phyloP scores from a whole-genome alignment of 805 yeast species.

The Zygoascus tannicola region DNA sequence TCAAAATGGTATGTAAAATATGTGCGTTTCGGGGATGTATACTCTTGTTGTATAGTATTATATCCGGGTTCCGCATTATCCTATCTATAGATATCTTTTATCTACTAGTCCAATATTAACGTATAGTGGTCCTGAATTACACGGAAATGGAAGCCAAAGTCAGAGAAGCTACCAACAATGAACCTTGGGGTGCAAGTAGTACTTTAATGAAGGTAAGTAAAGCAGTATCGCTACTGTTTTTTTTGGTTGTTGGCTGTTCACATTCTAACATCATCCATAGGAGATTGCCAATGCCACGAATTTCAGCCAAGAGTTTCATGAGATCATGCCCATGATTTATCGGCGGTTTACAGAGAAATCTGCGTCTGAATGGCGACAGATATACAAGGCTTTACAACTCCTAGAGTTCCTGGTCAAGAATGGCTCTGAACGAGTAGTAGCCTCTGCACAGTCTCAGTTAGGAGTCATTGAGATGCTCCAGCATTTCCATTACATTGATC shows the following conservation, averaged over 20 bases:
- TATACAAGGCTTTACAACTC: slow-evolving; percentile 86
- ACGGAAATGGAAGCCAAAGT: slow-evolving; percentile 91
- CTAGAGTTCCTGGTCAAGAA: slow-evolving; percentile 84
- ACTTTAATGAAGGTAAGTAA: slow-evolving; percentile 64
- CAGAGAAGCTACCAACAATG: slow-evolving; percentile 96
- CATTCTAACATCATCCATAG: slow-evolving; percentile 3
- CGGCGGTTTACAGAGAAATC: slow-evolving; percentile 87
- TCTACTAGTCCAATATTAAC: background rate
- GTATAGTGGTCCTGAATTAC: slow-evolving; percentile 69
- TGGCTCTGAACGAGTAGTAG: slow-evolving; percentile 92
- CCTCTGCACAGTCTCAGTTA: slow-evolving; percentile 80
- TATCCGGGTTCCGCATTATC: too few species aligned
- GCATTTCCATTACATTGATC: slow-evolving; percentile 87
- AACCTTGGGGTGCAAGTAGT: slow-evolving; percentile 97
- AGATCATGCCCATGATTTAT: slow-evolving; percentile 38
- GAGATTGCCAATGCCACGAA: slow-evolving; percentile 93
- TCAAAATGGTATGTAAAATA: slow-evolving; percentile 67
- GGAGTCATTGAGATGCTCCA: slow-evolving; percentile 79
- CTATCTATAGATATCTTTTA: too few species aligned
- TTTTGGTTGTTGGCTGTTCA: background rate
- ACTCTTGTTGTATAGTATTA: too few species aligned
- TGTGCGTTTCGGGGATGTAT: too few species aligned
- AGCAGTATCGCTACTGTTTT: background rate
- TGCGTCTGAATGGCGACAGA: slow-evolving; percentile 97
- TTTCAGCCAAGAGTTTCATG: slow-evolving; percentile 39